phyloP scores from a whole-genome alignment of 1,284 basidiomycete genomes.

The Boletus mariae region DNA sequence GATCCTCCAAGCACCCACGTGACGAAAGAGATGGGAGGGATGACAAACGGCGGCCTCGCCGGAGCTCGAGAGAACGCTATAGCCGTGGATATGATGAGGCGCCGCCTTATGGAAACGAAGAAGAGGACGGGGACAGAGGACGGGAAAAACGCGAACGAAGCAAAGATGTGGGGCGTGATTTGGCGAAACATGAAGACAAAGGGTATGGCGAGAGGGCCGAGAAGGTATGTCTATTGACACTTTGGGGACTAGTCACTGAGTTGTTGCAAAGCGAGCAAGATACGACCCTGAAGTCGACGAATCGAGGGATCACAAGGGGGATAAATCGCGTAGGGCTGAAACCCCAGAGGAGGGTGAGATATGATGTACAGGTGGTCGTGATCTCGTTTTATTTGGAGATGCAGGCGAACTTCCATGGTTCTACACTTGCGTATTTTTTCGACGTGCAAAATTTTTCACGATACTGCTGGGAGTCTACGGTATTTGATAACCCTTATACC shows the following conservation, averaged over 20 bases:
- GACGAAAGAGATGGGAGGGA: slow-evolving; percentile 50
- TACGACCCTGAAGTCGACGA: slow-evolving; percentile 47
- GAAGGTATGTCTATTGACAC: slow-evolving; percentile 48
- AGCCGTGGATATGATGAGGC: slow-evolving; percentile 40
- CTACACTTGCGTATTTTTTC: background rate
- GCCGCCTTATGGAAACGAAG: slow-evolving; percentile 38
- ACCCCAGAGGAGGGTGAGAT: slow-evolving; percentile 84
- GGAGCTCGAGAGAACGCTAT: slow-evolving; percentile 33
- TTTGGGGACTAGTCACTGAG: slow-evolving; percentile 5
- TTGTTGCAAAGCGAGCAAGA: slow-evolving; percentile 44
- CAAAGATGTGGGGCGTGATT: slow-evolving; percentile 41
- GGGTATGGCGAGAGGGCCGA: slow-evolving; percentile 54
- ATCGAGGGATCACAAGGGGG: slow-evolving; percentile 39
- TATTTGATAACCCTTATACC: too few species aligned
- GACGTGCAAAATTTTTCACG: background rate
- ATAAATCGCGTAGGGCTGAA: slow-evolving; percentile 44
- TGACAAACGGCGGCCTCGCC: slow-evolving; percentile 37
- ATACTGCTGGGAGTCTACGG: too few species aligned
- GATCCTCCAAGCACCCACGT: slow-evolving; percentile 39
- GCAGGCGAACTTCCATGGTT: slow-evolving; percentile 7
- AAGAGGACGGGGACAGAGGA: slow-evolving; percentile 26
- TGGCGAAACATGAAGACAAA: slow-evolving; percentile 32
- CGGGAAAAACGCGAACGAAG: slow-evolving; percentile 53
- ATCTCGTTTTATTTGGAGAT: slow-evolving; percentile 1
- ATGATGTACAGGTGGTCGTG: slow-evolving; percentile 30